Percentiles rank a stretch among this genome's conserved stretches.
These are phyloP conservation scores for Malania oleifera DNA, from an alignment of 164 flowering plant species.

Conservation along the genomic window DNA sequence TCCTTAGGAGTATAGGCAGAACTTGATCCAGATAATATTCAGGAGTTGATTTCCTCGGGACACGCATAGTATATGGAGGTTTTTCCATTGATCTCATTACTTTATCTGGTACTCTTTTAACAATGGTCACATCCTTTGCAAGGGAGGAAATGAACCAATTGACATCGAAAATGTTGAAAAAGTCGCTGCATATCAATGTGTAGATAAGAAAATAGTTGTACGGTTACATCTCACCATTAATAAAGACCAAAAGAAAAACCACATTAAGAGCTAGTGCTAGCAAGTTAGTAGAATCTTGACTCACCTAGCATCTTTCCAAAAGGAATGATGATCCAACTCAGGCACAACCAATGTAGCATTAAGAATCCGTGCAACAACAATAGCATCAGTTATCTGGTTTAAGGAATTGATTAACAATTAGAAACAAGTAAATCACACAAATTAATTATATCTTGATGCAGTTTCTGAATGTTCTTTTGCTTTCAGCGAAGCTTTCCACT, in stretches of 20 bases:
- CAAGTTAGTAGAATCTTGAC: constrained; percentile 13
- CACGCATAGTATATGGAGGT: constrained; percentile 98
- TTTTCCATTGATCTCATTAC: constrained; percentile 86
- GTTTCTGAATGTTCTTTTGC: too few species aligned
- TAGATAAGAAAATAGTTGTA: constrained; percentile 4
- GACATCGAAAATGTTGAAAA: constrained; percentile 78
- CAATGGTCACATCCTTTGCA: constrained; percentile 77
- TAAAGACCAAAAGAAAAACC: neutral
- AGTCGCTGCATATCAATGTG: constrained; percentile 69
- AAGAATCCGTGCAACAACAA: constrained; percentile 89
- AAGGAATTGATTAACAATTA: constrained; percentile 9
- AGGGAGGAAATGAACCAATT: constrained; percentile 89
- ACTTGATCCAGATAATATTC: constrained; percentile 89
- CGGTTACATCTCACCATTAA: constrained; percentile 2
- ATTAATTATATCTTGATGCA: neutral
- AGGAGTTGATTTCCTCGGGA: constrained; percentile 88
- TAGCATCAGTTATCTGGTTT: constrained; percentile 92
- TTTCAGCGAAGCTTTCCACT: constrained; percentile 17
- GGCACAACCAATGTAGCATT: constrained; percentile 96
- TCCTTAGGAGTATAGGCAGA: constrained; percentile 80
- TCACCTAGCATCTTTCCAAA: constrained; percentile 96
- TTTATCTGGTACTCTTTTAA: constrained; percentile 81
- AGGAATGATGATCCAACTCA: constrained; percentile 91
- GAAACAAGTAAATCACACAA: neutral
- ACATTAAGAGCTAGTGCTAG: constrained; percentile 1